phyloP scores from a whole-genome alignment of 768 basidiomycete species.

The Rubroboletus satanas region DNA sequence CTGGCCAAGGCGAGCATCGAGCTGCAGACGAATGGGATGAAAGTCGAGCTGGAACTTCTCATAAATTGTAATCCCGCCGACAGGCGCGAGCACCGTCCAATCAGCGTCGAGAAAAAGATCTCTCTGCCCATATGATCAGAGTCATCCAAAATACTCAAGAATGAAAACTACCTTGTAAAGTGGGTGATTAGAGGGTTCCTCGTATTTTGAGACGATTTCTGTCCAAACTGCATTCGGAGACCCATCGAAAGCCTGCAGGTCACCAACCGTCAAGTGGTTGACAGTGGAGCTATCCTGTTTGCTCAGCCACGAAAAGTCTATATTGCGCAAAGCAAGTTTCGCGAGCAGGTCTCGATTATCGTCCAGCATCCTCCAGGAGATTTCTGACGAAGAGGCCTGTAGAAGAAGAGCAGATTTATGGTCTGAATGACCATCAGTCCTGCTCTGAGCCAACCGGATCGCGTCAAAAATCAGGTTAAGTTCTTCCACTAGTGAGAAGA shows the following conservation, averaged over 20 bases:
- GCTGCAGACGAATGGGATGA: constrained; percentile 82
- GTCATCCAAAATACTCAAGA: not conserved
- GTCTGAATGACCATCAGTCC: constrained; percentile 58
- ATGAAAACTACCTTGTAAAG: constrained; percentile 54
- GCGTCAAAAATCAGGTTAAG: constrained; percentile 84
- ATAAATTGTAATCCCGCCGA: constrained; percentile 90
- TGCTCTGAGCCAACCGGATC: constrained; percentile 78
- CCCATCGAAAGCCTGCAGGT: constrained; percentile 84
- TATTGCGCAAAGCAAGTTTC: constrained; percentile 78
- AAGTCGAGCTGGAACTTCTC: constrained; percentile 76
- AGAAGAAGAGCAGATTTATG: constrained; percentile 78
- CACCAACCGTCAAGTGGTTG: constrained; percentile 68
- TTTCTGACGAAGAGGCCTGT: constrained; percentile 77
- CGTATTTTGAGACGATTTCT: constrained; percentile 80
- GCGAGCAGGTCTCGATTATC: constrained; percentile 67
- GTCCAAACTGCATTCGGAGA: constrained; percentile 78
- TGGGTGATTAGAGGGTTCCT: constrained; percentile 65
- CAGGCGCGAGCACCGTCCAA: constrained; percentile 84
- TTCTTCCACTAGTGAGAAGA: constrained; percentile 69
- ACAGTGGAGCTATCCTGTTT: constrained; percentile 85
- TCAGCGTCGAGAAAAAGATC: constrained; percentile 71
- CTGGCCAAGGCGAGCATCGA: constrained; percentile 82
- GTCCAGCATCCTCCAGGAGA: constrained; percentile 91
- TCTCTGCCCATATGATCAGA: constrained; percentile 38
- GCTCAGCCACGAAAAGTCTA: constrained; percentile 78